Evolutionary conservation across 768 basidiomycete genomes (phyloP).

Genomic region (Strobilomyces echinocephalus): DNA sequence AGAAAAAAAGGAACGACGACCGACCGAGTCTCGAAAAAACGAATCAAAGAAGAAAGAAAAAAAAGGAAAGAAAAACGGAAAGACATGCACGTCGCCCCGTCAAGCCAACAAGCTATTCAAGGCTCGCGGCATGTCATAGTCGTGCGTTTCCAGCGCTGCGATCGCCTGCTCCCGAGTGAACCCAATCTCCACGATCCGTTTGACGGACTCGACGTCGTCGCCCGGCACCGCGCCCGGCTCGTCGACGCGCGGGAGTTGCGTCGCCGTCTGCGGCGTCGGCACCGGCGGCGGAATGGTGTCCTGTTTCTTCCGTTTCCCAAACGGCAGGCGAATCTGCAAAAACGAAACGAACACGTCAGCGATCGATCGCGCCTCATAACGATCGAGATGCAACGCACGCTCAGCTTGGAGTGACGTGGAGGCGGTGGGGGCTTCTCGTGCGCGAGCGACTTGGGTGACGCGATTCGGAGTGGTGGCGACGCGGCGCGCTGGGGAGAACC

Average conservation of each 20-base stretch:
- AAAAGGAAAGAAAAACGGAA: too few species aligned
- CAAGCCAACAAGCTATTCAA: slow-evolving; percentile 63
- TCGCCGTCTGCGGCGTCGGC: slow-evolving; percentile 30
- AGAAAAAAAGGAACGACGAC: too few species aligned
- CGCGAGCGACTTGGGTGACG: slow-evolving; percentile 47
- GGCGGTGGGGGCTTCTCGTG: slow-evolving; percentile 54
- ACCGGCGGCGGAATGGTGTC: slow-evolving; percentile 46
- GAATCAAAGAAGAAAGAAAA: too few species aligned
- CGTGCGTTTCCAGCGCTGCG: slow-evolving; percentile 75
- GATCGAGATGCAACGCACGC: slow-evolving; percentile 45
- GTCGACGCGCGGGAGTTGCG: slow-evolving; percentile 42
- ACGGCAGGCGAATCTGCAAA: slow-evolving; percentile 65
- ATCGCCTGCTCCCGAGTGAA: slow-evolving; percentile 82
- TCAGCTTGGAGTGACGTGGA: slow-evolving; percentile 66
- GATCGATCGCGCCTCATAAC: background rate
- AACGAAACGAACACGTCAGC: slow-evolving; percentile 8
- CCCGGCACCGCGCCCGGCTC: slow-evolving; percentile 42
- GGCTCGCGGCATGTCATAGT: slow-evolving; percentile 77
- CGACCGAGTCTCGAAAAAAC: too few species aligned
- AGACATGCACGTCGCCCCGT: slow-evolving; percentile 1
- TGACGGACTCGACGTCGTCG: slow-evolving; percentile 73
- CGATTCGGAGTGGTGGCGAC: slow-evolving; percentile 48
- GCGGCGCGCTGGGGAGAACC: slow-evolving; percentile 40
- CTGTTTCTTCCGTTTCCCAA: slow-evolving; percentile 70
- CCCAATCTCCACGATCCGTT: slow-evolving; percentile 83